Percentiles rank a stretch among this genome's conserved stretches.
These are phyloP conservation scores for Coniochaeta sp. DNA, from an alignment of 2,329 filamentous ascomycete species.

Conservation along the genomic window DNA sequence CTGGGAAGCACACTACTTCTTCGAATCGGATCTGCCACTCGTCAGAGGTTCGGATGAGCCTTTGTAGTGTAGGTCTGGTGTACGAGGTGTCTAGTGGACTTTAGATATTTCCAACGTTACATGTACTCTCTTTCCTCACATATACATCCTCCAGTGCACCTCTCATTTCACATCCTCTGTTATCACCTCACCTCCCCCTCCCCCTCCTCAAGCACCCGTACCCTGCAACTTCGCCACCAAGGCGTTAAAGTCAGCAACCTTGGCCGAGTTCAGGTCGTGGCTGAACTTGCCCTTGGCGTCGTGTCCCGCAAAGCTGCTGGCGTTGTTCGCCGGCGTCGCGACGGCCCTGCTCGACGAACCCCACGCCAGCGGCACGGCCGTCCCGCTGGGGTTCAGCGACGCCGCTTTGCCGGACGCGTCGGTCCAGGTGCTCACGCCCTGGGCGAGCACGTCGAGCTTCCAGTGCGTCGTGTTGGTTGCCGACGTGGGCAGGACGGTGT, in stretches of 20 bases:
- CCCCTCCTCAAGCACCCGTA: not conserved
- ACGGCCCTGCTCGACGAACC: conserved; percentile 14
- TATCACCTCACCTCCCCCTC: not conserved
- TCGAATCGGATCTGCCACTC: too few relatives aligned
- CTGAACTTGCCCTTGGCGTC: conserved; percentile 16
- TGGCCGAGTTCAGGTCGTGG: conserved; percentile 17
- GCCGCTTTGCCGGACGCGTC: conserved; percentile 9
- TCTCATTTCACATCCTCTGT: not conserved
- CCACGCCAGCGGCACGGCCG: conserved; percentile 16
- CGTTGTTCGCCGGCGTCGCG: conserved; percentile 16
- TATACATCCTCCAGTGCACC: not conserved
- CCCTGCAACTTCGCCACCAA: conserved; percentile 13
- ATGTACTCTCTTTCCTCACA: not conserved
- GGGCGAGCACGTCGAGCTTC: conserved; percentile 29
- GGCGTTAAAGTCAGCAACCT: conserved; percentile 19
- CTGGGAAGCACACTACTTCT: too few relatives aligned
- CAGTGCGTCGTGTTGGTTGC: conserved; percentile 31
- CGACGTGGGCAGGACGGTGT: conserved; percentile 26
- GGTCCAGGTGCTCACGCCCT: conserved; percentile 29
- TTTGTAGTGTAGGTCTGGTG: too few relatives aligned
- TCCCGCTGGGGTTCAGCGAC: conserved; percentile 18
- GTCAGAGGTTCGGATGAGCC: too few relatives aligned
- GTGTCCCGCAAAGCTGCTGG: conserved; percentile 21
- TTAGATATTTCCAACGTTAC: too few relatives aligned
- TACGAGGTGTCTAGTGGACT: too few relatives aligned